Conservation (phyloP, 345 rosid genomes). For the Ceriops decandra region DNA sequence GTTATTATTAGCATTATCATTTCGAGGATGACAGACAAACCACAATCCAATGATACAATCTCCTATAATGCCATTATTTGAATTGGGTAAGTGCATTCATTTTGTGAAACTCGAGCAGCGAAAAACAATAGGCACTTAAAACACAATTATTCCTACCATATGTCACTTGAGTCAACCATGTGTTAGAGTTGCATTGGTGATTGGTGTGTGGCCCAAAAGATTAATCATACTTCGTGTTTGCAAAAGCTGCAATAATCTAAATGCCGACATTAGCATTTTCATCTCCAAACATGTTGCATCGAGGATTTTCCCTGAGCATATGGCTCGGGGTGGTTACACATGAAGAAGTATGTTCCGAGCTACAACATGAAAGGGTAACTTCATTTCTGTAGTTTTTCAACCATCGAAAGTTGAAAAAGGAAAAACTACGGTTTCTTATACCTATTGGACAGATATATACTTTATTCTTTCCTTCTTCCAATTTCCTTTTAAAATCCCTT, state of each 20-base stretch:
- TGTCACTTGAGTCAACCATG: conserved; percentile 4
- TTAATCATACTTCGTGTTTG: conserved; percentile 8
- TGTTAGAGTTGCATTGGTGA: conserved; percentile 7
- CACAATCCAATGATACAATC: conserved; percentile 35
- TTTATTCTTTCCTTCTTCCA: too few relatives aligned
- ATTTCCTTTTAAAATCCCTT: too few relatives aligned
- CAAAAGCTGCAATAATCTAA: conserved; percentile 13
- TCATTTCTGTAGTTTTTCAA: too few relatives aligned
- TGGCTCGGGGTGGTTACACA: too few relatives aligned
- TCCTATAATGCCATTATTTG: conserved; percentile 7
- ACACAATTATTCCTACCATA: conserved; percentile 9
- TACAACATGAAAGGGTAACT: too few relatives aligned
- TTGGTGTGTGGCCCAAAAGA: conserved; percentile 6
- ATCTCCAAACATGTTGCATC: not conserved
- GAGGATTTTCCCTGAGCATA: too few relatives aligned
- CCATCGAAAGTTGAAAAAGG: too few relatives aligned
- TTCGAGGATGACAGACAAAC: conserved; percentile 38
- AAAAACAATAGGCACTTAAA: conserved; percentile 10
- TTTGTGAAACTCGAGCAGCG: not conserved
- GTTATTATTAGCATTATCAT: conserved; percentile 33
- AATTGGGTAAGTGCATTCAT: conserved; percentile 24
- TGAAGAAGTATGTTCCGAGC: too few relatives aligned
- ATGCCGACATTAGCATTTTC: not conserved
- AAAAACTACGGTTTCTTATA: too few relatives aligned
- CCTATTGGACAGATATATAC: too few relatives aligned